Conservation (phyloP, 78 protist species). For the Cavenderia fasciculata region DNA sequence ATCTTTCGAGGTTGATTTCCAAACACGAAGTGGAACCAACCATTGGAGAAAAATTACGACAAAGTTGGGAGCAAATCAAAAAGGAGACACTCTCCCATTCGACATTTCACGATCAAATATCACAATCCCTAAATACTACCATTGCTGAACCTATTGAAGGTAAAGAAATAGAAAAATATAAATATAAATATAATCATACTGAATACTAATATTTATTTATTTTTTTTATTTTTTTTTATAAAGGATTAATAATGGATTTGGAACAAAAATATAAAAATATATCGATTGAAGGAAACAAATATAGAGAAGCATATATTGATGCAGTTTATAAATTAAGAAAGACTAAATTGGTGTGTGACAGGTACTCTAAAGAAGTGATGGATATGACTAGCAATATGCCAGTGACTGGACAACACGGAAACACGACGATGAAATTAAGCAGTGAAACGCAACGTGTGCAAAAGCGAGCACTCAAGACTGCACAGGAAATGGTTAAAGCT, state of each 20-base stretch:
- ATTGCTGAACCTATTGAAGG: conserved; percentile 42
- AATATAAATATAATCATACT: too few relatives aligned
- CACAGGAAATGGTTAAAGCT: conserved; percentile 61
- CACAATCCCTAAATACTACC: not conserved
- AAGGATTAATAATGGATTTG: conserved; percentile 26
- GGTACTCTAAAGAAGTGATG: conserved; percentile 11
- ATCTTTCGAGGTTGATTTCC: conserved; percentile 3
- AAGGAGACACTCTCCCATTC: conserved; percentile 35
- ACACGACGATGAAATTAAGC: too few relatives aligned
- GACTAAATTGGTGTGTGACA: conserved; percentile 27
- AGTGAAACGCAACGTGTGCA: conserved; percentile 65
- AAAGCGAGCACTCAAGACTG: conserved; percentile 40
- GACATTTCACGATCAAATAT: conserved; percentile 23
- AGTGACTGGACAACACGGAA: not conserved
- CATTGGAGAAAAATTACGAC: conserved; percentile 17
- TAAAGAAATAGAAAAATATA: too few relatives aligned
- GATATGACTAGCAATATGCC: not conserved
- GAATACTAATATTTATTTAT: too few relatives aligned
- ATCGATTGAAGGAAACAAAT: conserved; percentile 5
- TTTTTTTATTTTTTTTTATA: too few relatives aligned
- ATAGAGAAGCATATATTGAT: not conserved
- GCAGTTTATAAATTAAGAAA: conserved; percentile 13
- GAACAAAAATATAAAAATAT: conserved; percentile 28
- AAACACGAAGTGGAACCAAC: conserved; percentile 4
- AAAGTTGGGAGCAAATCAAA: conserved; percentile 41